Percentiles rank a stretch among this genome's conserved stretches.
phyloP scores from a whole-genome alignment of 2,329 filamentous ascomycete genomes.

The Dendryphion nanum region DNA sequence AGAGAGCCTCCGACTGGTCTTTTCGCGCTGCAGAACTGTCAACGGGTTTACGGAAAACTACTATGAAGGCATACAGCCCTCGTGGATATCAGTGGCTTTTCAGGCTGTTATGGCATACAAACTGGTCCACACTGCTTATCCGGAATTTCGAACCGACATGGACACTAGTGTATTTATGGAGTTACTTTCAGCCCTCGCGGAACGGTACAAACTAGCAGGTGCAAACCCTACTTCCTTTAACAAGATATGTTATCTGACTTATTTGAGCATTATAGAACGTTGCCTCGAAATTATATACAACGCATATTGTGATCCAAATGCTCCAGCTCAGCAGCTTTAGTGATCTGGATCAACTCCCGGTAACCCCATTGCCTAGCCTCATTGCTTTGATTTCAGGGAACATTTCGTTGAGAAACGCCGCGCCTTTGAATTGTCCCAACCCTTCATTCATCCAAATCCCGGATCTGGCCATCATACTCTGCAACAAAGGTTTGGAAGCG shows the following conservation, averaged over 20 bases:
- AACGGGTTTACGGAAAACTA: constrained; percentile 12
- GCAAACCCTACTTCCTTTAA: neutral
- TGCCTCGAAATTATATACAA: neutral
- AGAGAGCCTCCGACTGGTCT: constrained; percentile 4
- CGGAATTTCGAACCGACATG: neutral
- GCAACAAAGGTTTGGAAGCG: constrained; percentile 3
- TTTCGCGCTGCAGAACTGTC: constrained; percentile 5
- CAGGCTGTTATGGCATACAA: constrained; percentile 4
- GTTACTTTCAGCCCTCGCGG: neutral
- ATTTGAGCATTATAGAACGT: neutral
- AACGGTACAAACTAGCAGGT: constrained; percentile 1
- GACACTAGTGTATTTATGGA: neutral
- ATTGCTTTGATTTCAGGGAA: constrained; percentile 12
- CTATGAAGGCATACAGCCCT: constrained; percentile 11
- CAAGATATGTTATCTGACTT: neutral
- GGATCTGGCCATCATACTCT: constrained; percentile 4
- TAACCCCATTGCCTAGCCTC: no score
- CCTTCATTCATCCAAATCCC: constrained; percentile 10
- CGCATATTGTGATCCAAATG: no score
- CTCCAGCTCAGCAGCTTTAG: no score
- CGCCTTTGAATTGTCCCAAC: neutral
- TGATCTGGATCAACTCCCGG: no score
- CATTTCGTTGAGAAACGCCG: constrained; percentile 8
- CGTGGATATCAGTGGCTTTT: constrained; percentile 11
- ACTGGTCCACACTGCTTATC: constrained; percentile 2